Base-by-base conservation (phyloP, 495 filamentous ascomycete genomes). In the Penicillium argentinense region DNA sequence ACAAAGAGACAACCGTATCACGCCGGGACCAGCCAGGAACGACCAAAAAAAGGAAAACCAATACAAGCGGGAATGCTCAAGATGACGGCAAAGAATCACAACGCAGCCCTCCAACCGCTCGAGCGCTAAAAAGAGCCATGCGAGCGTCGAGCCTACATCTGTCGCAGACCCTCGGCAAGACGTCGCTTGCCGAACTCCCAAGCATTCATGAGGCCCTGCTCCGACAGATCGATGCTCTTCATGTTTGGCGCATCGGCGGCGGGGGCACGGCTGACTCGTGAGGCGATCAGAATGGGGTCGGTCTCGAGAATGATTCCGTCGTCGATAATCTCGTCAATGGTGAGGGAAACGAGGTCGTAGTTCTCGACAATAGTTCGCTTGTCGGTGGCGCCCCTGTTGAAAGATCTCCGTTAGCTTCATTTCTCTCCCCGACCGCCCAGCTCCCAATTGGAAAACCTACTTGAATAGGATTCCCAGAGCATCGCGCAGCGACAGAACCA, bases 281-380 rank as follows among this genome's bases (percentile, higher is more conserved):
- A 89, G 26, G 90, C 84, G 57, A 99, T 88, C 49, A 95, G 81
- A 21, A 91, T 88, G 0, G 93, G 91, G 66, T 99, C 93, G 0
- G 91, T 96, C 73, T 99, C 93, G 9, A 99, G 78, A 52, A 97
- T 91, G 53, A 99, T 91, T 23, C 93, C 93, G 54, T 97, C 93
- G 67, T 97, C 93, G 23, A 95, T 84, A 44, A 96, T 89, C 67
- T 99, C 93, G 67, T 99, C 93, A 44, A 97, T 87, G 32, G 91
- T 87, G 16, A 99, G 77, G 16, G 90, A 86, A 45, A 96, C 87
- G 7, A 85, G 79, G 61, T 97, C 93, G 74, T 97, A 98, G 78
- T 97, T 96, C 71, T 99, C 93, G 60, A 97, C 83, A 50, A 97
- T 88, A 8, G 92, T 97, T 49, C 93, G 88, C 76, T 96, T 96